Evolutionary conservation across 208 protist species (phyloP), one percentile per base, ranked within the genome.

Genomic region (Acanthamoeba healyi): DNA sequence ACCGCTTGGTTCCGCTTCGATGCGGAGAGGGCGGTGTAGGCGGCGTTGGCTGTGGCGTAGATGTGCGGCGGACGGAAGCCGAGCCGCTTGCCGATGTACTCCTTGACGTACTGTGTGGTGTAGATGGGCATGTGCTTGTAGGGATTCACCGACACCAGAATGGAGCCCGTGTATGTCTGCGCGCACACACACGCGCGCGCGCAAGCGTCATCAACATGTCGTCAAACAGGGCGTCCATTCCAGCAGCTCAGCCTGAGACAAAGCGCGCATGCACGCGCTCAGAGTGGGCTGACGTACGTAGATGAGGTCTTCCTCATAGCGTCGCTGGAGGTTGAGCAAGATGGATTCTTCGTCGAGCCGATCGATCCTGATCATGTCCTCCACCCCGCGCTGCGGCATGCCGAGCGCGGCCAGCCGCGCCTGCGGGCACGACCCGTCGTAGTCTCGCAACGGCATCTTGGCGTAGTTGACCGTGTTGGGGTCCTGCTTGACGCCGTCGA

Each of bases 291-390:
- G 42, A 58, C 87, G 42, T 94, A 95, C 94, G 58, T 96, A 96
- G 9, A 96, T 95, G 9, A 87, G 9, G 32, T 95, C 88, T 9
- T 94, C 63, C 22, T 72, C 29, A 54, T 95, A 96, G 32, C 95
- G 51, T 0, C 82, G 22, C 51, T 94, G 58, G 0, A 96, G n/a
- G 77, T 96, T 96, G 1, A 61, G 24, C 2, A 96, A 61, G 32
- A 96, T 65, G 24, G 51, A 54, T 44, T 94, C 84, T 51, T 96
- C 94, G 61, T 56, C 94, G 2, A 96, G 44, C 3, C 84, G 49
- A 38, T 81, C 32, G 32, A 96, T 26, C 9, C 36, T 61, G 19
- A 96, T 95, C 92, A 96, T 95, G 88, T 96, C 95, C 72, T 95
- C 94, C 0, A 96, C 94, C 24, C 89, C 95, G 32, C 24, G 34